Percentiles rank a stretch among this genome's conserved stretches.
These are phyloP conservation scores for Rhodotorula sp. DNA, from an alignment of 1,284 basidiomycete species.

Conservation along the genomic window DNA sequence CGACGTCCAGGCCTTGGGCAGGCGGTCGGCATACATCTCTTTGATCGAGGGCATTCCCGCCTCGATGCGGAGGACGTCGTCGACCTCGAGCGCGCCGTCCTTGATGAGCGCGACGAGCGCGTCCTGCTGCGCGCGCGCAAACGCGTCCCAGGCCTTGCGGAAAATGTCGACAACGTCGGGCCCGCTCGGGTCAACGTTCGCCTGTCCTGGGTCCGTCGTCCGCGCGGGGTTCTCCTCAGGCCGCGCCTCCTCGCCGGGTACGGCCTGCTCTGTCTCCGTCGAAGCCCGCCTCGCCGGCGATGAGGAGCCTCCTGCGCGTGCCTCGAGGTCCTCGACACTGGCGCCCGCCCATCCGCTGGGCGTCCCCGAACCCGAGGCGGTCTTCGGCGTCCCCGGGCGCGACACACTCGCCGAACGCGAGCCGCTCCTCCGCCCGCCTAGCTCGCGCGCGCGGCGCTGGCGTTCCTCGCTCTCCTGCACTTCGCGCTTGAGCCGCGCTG, in stretches of 20 bases:
- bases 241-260: constrained; percentile 4
- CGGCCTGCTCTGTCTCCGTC: not conserved
- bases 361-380: not conserved
- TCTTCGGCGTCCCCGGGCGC: not conserved
- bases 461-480: constrained; percentile 24
- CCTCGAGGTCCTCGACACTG: constrained; percentile 1
- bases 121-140: constrained; percentile 30
- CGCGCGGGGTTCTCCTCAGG: not conserved
- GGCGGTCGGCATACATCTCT: constrained; percentile 36
- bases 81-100: constrained; percentile 39
- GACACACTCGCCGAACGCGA: not conserved
- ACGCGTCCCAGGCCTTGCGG: constrained; percentile 30
- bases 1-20: constrained; percentile 40
- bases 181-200: not conserved
- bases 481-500: constrained; percentile 30
- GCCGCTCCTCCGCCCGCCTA: not conserved
- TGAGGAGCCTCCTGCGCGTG: not conserved
- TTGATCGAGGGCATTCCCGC: constrained; percentile 37
- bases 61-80: constrained; percentile 37
- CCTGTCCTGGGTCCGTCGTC: constrained; percentile 16
- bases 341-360: constrained; percentile 1
- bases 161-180: constrained; percentile 17
- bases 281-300: not conserved
- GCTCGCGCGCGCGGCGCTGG: constrained; percentile 14
- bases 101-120: constrained; percentile 36